Conservation (phyloP, 208 protist genomes). For the Zelonia costaricensis region DNA sequence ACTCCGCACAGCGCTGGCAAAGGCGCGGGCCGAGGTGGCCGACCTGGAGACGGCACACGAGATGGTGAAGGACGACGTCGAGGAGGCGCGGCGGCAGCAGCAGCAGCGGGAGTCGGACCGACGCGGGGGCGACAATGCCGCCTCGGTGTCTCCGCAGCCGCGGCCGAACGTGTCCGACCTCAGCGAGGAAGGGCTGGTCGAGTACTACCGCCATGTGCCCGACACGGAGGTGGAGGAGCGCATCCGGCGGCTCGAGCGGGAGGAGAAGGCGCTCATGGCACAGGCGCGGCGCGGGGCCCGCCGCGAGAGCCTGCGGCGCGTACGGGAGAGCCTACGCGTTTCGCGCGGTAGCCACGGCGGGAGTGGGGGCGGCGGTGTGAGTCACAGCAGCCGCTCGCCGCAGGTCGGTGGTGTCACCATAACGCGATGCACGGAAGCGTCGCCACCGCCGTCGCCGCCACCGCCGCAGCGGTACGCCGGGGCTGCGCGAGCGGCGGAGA, state of each 20-base stretch:
- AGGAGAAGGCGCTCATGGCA: slow-evolving; percentile 63
- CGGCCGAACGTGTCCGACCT: slow-evolving; percentile 26
- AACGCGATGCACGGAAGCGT: slow-evolving; percentile 11
- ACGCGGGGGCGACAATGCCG: background rate
- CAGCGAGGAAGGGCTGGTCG: slow-evolving; percentile 18
- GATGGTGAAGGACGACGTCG: slow-evolving; percentile 78
- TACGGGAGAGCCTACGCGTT: slow-evolving; percentile 57
- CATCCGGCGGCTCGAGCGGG: slow-evolving; percentile 56
- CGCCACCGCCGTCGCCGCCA: background rate
- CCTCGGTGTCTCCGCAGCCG: slow-evolving; percentile 51
- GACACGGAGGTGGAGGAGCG: slow-evolving; percentile 60
- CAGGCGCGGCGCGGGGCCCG: slow-evolving; percentile 52
- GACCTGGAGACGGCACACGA: slow-evolving; percentile 75
- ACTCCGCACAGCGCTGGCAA: slow-evolving; percentile 34
- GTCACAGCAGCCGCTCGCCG: slow-evolving; percentile 15
- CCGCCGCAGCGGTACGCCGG: background rate
- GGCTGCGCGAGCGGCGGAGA: background rate
- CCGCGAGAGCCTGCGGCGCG: slow-evolving; percentile 60
- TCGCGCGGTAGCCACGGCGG: slow-evolving; percentile 11
- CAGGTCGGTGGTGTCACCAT: slow-evolving; percentile 29
- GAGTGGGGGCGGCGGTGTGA: background rate
- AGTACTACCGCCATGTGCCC: slow-evolving; percentile 31
- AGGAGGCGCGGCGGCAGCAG: slow-evolving; percentile 27
- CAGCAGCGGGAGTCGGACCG: slow-evolving; percentile 16
- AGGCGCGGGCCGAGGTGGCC: slow-evolving; percentile 48